These are phyloP conservation scores for Arabidopsis lyrata DNA, from an alignment of 441 rosid genomes.

Conservation along the genomic window DNA sequence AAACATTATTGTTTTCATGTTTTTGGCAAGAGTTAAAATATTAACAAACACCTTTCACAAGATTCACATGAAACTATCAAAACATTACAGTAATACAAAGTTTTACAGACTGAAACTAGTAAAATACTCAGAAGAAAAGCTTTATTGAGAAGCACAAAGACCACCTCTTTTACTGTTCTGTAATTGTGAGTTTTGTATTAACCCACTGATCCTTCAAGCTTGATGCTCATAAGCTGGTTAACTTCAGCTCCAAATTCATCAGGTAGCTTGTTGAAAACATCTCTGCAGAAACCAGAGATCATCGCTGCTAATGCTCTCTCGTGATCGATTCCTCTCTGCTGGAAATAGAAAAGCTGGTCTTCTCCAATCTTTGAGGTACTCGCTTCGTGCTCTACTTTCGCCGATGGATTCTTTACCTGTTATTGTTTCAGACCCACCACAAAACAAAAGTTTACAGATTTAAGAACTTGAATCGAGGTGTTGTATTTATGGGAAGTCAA, in stretches of 20 bases:
- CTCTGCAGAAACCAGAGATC: constrained; percentile 94
- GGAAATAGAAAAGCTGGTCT: constrained; percentile 99
- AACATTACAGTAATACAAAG: constrained; percentile 7
- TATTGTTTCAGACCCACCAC: constrained; percentile 23
- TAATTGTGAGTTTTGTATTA: constrained; percentile 42
- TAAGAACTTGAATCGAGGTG: neutral
- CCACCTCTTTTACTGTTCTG: neutral
- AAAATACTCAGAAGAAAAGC: constrained; percentile 5
- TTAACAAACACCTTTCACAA: constrained; percentile 35
- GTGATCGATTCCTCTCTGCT: constrained; percentile 89
- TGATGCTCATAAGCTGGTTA: constrained; percentile 89
- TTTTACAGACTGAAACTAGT: constrained; percentile 29
- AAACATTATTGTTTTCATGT: constrained; percentile 31
- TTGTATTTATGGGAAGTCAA: neutral
- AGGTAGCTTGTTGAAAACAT: constrained; percentile 91
- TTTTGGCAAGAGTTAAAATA: neutral
- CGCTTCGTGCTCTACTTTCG: constrained; percentile 92
- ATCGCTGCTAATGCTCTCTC: constrained; percentile 99
- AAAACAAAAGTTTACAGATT: neutral
- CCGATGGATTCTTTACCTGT: constrained; percentile 92
- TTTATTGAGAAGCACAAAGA: constrained; percentile 10
- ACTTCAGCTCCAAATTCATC: constrained; percentile 96
- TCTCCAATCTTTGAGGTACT: constrained; percentile 94
- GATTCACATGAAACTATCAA: constrained; percentile 28
- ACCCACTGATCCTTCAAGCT: constrained; percentile 96